These are phyloP conservation scores for Raffaelea albimanens DNA, from an alignment of 2,329 filamentous ascomycete genomes.

Conservation along the genomic window DNA sequence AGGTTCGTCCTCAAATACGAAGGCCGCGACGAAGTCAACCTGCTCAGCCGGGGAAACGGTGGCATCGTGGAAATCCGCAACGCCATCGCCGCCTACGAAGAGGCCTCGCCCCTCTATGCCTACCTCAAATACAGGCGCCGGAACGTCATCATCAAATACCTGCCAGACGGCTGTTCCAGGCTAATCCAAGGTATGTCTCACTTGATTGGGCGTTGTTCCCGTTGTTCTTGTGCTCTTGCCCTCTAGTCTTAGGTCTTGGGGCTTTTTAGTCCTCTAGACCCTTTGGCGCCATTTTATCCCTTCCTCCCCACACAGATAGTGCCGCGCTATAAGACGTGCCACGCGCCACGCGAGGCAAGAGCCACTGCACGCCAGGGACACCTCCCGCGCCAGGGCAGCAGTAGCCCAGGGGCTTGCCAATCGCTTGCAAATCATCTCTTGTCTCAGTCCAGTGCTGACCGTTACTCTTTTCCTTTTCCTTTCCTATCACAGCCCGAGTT, in stretches of 20 bases:
- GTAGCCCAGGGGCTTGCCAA: too few species aligned
- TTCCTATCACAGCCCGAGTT: constrained; percentile 57
- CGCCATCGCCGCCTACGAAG: constrained; percentile 67
- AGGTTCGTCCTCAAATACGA: constrained; percentile 95
- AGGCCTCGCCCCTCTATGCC: constrained; percentile 82
- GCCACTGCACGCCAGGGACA: too few species aligned
- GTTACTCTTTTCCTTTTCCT: constrained; percentile 1
- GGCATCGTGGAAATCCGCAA: constrained; percentile 78
- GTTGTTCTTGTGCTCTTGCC: too few species aligned
- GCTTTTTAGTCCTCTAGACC: too few species aligned
- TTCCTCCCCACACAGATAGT: too few species aligned
- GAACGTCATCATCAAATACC: constrained; percentile 86
- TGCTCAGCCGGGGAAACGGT: constrained; percentile 67
- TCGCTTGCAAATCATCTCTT: too few species aligned
- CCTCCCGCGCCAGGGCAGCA: too few species aligned
- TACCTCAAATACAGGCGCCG: constrained; percentile 82
- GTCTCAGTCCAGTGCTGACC: neutral
- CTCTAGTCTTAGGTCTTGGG: too few species aligned
- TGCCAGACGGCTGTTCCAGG: constrained; percentile 83
- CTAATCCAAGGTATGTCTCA: constrained; percentile 71
- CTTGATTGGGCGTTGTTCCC: too few species aligned
- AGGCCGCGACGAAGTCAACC: constrained; percentile 75
- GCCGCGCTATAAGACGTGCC: too few species aligned
- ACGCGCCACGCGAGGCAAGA: too few species aligned
- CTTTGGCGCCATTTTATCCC: too few species aligned